These are phyloP conservation scores for Carex kokanica DNA, from an alignment of 176 grass and related monocot species.

Conservation along the genomic window DNA sequence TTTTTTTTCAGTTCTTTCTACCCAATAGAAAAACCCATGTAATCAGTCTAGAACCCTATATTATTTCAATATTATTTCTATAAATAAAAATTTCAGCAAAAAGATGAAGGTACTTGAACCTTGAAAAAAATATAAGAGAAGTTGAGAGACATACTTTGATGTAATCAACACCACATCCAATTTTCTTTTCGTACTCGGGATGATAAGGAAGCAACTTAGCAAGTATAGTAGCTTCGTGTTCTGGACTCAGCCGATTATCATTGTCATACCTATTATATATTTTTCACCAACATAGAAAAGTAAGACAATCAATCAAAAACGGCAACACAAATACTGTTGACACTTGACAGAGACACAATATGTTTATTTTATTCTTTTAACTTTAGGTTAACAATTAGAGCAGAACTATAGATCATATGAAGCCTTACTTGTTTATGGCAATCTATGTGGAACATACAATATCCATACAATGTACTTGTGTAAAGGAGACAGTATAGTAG, in stretches of 20 bases:
- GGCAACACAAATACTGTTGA: background rate
- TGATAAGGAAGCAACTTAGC: conserved; percentile 88
- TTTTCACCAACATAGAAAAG: background rate
- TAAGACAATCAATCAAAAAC: background rate
- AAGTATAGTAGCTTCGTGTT: conserved; percentile 76
- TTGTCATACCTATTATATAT: conserved; percentile 60
- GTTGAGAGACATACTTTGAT: conserved; percentile 50
- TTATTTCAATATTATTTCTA: too few species aligned
- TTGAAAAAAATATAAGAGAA: background rate
- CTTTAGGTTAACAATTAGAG: background rate
- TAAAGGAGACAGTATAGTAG: background rate
- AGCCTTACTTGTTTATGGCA: background rate
- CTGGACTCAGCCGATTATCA: conserved; percentile 61
- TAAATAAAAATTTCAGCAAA: background rate
- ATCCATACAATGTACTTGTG: background rate
- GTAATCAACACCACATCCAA: conserved; percentile 84
- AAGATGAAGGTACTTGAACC: background rate
- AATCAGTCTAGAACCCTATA: too few species aligned
- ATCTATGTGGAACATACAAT: background rate
- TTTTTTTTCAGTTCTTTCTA: too few species aligned
- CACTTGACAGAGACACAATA: background rate
- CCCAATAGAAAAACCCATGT: too few species aligned
- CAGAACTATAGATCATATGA: background rate
- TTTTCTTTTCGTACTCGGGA: conserved; percentile 87
- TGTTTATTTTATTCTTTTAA: background rate